A percentile compares a stretch with the other conserved stretches of the same genome.
These are phyloP conservation scores for Coelastrella sp. DNA, from an alignment of 139 green algal species.

Conservation along the genomic window DNA sequence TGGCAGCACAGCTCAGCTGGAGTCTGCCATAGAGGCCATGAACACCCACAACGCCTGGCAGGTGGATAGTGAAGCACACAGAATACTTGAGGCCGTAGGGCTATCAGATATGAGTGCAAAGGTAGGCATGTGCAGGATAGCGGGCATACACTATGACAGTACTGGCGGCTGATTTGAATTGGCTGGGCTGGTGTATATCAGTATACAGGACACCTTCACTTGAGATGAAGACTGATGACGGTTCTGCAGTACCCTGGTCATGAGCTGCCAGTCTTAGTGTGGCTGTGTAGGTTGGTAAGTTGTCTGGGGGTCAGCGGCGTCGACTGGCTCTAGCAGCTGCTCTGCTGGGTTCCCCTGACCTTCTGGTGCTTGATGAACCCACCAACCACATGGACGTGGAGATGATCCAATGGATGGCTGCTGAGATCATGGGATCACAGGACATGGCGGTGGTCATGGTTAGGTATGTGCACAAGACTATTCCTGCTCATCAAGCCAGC, in stretches of 20 bases:
- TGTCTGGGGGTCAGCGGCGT: constrained; percentile 77
- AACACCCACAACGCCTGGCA: constrained; percentile 71
- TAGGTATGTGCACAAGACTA: constrained; percentile 60
- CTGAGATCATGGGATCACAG: constrained; percentile 58
- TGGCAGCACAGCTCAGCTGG: constrained; percentile 61
- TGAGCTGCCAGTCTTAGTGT: background rate
- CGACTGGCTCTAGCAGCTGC: constrained; percentile 78
- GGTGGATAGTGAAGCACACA: constrained; percentile 63
- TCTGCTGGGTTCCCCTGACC: constrained; percentile 78
- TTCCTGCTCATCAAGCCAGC: too few relatives aligned
- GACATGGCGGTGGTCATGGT: constrained; percentile 83
- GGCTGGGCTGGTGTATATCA: too few relatives aligned
- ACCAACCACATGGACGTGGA: constrained; percentile 80
- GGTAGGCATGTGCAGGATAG: too few relatives aligned
- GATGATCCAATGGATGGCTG: constrained; percentile 71
- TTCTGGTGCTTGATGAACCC: constrained; percentile 85
- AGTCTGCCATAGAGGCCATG: constrained; percentile 75
- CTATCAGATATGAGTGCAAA: constrained; percentile 49
- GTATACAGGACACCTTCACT: too few relatives aligned
- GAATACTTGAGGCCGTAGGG: constrained; percentile 64
- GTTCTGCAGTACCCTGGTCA: too few relatives aligned
- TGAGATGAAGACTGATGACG: too few relatives aligned
- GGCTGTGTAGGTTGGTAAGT: constrained; percentile 26
- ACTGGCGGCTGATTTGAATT: too few relatives aligned
- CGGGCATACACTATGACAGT: too few relatives aligned